Evolutionary conservation across 768 basidiomycete species (phyloP).

Genomic region (Sarcomyxa edulis): DNA sequence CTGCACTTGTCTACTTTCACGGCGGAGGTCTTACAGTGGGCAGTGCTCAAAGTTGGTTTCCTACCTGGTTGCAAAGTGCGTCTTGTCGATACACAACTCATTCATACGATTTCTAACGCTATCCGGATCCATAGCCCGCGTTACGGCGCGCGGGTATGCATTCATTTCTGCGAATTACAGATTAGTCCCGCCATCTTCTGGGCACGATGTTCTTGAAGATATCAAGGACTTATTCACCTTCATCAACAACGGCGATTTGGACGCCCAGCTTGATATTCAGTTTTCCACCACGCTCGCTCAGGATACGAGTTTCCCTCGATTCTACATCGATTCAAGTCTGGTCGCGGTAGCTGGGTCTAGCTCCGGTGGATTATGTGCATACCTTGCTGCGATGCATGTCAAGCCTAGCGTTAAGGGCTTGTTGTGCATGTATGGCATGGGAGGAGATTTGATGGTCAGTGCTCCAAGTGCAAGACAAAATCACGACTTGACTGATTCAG

Average conservation of each 20-base stretch:
- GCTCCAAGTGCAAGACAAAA: too few species aligned
- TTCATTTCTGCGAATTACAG: constrained; percentile 65
- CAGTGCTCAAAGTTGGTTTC: constrained; percentile 56
- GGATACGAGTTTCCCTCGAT: constrained; percentile 8
- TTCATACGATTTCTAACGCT: constrained; percentile 9
- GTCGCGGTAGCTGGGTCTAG: constrained; percentile 55
- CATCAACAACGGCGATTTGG: constrained; percentile 21
- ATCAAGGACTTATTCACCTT: constrained; percentile 51
- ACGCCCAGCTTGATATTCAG: constrained; percentile 12
- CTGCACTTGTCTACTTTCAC: constrained; percentile 39
- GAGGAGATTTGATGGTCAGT: constrained; percentile 51
- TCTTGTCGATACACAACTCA: background rate
- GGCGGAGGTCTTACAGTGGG: constrained; percentile 61
- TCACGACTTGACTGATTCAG: background rate
- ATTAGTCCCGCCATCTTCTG: constrained; percentile 49
- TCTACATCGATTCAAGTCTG: constrained; percentile 34
- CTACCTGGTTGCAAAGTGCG: constrained; percentile 57
- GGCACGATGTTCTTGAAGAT: constrained; percentile 54
- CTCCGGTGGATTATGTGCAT: constrained; percentile 60
- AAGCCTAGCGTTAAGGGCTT: constrained; percentile 48
- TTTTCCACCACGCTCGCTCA: background rate
- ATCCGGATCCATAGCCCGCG: constrained; percentile 32
- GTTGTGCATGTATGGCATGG: constrained; percentile 57
- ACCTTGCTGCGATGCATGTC: constrained; percentile 49
- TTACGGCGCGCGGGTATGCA: constrained; percentile 39